phyloP scores from a whole-genome alignment of 805 yeast species.

The Saccharomycopsis sp. region DNA sequence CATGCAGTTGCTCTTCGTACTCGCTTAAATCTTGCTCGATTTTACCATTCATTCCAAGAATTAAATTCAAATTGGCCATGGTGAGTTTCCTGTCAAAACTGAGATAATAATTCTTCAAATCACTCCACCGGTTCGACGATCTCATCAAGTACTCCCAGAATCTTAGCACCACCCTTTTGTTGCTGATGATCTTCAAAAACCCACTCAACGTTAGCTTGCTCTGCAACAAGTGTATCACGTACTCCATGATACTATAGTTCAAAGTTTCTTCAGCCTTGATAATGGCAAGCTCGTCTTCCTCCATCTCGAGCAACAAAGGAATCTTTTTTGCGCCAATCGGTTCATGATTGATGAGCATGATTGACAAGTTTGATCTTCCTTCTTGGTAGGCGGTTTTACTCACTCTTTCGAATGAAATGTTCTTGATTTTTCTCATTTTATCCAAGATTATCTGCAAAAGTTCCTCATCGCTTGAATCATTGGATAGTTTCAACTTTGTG shows the following conservation, averaged over 20 bases:
- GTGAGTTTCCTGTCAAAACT: slow-evolving; percentile 41
- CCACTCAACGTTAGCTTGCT: slow-evolving; percentile 23
- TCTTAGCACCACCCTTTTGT: slow-evolving; percentile 33
- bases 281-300: slow-evolving; percentile 62
- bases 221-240: slow-evolving; percentile 44
- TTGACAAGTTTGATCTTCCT: slow-evolving; percentile 66
- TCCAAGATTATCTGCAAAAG: slow-evolving; percentile 42
- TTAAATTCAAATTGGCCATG: slow-evolving; percentile 34
- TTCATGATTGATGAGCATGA: slow-evolving; percentile 59
- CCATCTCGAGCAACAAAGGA: slow-evolving; percentile 56
- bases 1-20: too few relatives aligned
- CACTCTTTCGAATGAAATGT: slow-evolving; percentile 49
- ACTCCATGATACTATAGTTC: slow-evolving; percentile 50
- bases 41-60: slow-evolving; percentile 27
- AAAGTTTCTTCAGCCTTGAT: slow-evolving; percentile 54
- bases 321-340: slow-evolving; percentile 53
- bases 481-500: slow-evolving; percentile 48
- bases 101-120: slow-evolving; percentile 16
- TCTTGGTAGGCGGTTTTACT: slow-evolving; percentile 67
- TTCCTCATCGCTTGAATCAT: slow-evolving; percentile 48
- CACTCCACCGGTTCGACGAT: slow-evolving; percentile 8
- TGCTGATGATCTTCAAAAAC: slow-evolving; percentile 57
- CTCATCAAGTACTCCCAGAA: slow-evolving; percentile 28
- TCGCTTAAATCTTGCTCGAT: slow-evolving; percentile 28
- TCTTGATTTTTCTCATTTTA: slow-evolving; percentile 33